Base-by-base conservation (phyloP, 2,329 filamentous ascomycete species). In the Cercospora zeae-maydis region DNA sequence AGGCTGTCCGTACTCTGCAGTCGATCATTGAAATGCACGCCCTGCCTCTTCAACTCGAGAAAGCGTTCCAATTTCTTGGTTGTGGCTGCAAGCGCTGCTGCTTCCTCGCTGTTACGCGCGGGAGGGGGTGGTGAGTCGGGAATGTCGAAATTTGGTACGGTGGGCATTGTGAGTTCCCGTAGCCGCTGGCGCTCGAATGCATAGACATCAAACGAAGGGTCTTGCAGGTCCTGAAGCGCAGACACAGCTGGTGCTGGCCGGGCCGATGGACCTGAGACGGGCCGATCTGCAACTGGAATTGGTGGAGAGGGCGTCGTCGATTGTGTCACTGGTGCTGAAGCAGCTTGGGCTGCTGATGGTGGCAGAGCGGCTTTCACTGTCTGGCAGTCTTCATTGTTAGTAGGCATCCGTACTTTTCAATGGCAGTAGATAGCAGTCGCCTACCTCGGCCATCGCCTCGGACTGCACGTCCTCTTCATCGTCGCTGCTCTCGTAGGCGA, bases 21-120 rank as follows among this genome's bases (percentile, higher is more conserved):
- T 65, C 89, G 87, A 69, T 86, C 81, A 74, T 95, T 93, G 81
- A 93, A 93, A 76, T 95, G 91, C 14, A 87, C 81, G 4, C 88
- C 88, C 66, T 88, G 85, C 71, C 85, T 86, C 78, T 95, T 95
- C n/a, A 93, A 82, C 51, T 85, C 81, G 0, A 93, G 83, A 68
- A 95, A 93, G 63, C 86, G 85, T 66, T 86, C 83, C 69, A 93
- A 88, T 70, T 91, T 92, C 68, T 84, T 82, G 56, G 83, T 87
- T 11, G 86, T 72, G 39, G 69, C 70, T 45, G 76, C 75, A 2
- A 75, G 69, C 13, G 61, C 57, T 9, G 72, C 70, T 19, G 70
- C 69, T 58, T 67, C 67, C 66, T 72, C 71, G 57, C 66, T 70
- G 60, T 69, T 72, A 14, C 45, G 77, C 69, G 34, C 79, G 19